A percentile compares a stretch with the other conserved stretches of the same genome.
Conservation (phyloP, 176 grass and related monocot genomes). For the Eremochloa ophiuroides region DNA sequence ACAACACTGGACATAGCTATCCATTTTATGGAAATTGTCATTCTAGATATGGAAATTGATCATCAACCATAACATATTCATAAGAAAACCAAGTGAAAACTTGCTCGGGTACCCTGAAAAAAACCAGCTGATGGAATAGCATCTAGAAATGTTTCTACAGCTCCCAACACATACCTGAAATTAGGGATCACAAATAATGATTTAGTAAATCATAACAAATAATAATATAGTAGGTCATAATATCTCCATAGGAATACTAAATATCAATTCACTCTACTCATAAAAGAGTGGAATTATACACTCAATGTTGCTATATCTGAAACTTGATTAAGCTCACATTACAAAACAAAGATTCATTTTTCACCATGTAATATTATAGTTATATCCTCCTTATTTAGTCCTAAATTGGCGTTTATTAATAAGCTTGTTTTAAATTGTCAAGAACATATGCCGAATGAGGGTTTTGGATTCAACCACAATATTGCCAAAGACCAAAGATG, state of each 20-base stretch:
- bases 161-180: constrained; percentile 94
- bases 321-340: background rate
- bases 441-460: background rate
- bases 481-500: background rate
- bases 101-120: constrained; percentile 56
- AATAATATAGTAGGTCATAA: background rate
- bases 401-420: background rate
- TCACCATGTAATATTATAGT: background rate
- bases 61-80: background rate
- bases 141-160: constrained; percentile 97
- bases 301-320: background rate
- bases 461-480: background rate
- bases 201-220: background rate
- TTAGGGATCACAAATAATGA: background rate
- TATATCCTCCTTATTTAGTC: background rate
- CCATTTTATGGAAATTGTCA: background rate
- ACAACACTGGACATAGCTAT: too few relatives aligned
- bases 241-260: background rate
- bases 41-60: background rate
- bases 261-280: background rate
- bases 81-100: background rate
- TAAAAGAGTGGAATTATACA: background rate
- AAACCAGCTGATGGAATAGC: constrained; percentile 82
- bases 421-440: background rate
- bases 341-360: background rate